Conservation (phyloP, 768 basidiomycete species). For the Podaxis sp. region DNA sequence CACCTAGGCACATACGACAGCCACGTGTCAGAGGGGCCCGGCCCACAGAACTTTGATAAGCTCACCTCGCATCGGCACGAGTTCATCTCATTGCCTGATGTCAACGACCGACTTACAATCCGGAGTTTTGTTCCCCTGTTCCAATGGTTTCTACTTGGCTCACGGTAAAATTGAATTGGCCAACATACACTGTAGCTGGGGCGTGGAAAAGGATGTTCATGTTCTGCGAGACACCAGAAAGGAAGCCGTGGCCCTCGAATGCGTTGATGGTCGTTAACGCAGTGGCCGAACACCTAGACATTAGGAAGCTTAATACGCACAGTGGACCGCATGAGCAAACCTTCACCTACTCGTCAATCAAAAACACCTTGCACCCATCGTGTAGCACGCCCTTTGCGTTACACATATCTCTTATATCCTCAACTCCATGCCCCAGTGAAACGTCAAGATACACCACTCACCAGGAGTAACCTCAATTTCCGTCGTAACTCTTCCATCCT, state of each 20-base stretch:
- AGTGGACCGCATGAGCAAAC: neutral
- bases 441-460: constrained; percentile 22
- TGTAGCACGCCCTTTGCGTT: constrained; percentile 36
- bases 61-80: constrained; percentile 25
- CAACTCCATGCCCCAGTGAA: neutral
- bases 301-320: neutral
- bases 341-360: constrained; percentile 47
- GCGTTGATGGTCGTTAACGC: constrained; percentile 36
- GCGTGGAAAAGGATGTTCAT: constrained; percentile 49
- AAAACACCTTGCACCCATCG: constrained; percentile 39
- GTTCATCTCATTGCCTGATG: constrained; percentile 18
- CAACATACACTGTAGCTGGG: constrained; percentile 36
- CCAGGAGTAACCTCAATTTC: constrained; percentile 47
- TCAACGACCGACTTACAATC: constrained; percentile 26
- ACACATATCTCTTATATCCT: constrained; percentile 41
- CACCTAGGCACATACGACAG: constrained; percentile 17
- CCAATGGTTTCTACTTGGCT: neutral
- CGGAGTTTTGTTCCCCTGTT: constrained; percentile 43
- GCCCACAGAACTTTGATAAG: neutral
- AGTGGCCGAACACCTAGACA: constrained; percentile 39
- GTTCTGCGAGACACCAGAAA: constrained; percentile 41
- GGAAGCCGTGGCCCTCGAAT: constrained; percentile 27
- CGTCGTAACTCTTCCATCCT: constrained; percentile 37
- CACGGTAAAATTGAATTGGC: neutral
- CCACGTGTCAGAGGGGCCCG: neutral